These are phyloP conservation scores for Coemansia sp. DNA, from an alignment of 192 early-diverging fungal genomes.

Conservation along the genomic window DNA sequence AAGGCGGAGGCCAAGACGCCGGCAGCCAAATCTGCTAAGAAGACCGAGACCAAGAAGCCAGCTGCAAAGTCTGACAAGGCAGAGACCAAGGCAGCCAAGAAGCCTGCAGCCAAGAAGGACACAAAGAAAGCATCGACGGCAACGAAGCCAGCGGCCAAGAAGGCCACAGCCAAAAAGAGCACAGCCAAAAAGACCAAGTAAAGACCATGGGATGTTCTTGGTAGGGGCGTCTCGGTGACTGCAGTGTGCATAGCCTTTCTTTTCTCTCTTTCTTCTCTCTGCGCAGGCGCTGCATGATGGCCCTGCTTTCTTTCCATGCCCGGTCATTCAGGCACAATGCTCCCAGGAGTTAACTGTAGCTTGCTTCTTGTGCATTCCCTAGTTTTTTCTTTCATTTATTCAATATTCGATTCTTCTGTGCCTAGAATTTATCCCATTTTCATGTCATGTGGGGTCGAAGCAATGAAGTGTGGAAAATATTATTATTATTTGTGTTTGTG, in stretches of 20 bases:
- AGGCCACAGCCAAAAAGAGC: constrained; percentile 11
- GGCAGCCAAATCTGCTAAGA: neutral
- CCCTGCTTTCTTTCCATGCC: neutral
- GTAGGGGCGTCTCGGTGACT: constrained; percentile 2
- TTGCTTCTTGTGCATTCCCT: neutral
- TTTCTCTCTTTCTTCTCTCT: constrained; percentile 2
- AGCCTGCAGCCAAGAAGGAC: constrained; percentile 8
- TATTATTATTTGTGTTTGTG: too few species aligned
- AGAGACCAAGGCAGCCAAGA: constrained; percentile 15
- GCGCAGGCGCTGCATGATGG: constrained; percentile 8
- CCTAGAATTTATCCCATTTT: too few species aligned
- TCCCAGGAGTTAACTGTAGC: too few species aligned
- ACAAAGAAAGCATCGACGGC: constrained; percentile 4
- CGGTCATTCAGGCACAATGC: too few species aligned
- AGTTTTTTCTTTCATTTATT: constrained; percentile 15
- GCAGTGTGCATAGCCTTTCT: constrained; percentile 9
- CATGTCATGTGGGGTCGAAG: too few species aligned
- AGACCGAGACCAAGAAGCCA: constrained; percentile 21
- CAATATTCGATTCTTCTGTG: neutral
- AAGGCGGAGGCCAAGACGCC: constrained; percentile 28
- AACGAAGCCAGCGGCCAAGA: constrained; percentile 2
- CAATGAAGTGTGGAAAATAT: too few species aligned
- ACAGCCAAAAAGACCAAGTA: constrained; percentile 19
- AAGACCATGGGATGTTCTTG: neutral
- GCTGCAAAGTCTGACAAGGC: neutral